These are phyloP conservation scores for Eutrema heterophyllum DNA, from an alignment of 345 rosid species.

Conservation along the genomic window DNA sequence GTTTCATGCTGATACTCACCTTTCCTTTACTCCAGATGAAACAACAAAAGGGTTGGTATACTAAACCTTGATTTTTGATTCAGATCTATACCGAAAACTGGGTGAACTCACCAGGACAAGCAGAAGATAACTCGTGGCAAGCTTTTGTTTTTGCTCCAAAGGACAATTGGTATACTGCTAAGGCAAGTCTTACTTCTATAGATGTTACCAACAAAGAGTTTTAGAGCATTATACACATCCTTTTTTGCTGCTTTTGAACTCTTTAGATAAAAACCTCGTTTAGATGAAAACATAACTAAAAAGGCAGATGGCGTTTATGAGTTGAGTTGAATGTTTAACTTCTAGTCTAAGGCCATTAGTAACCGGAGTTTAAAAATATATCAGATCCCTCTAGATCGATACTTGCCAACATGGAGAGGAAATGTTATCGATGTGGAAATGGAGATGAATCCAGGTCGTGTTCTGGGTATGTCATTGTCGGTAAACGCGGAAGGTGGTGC, in stretches of 20 bases:
- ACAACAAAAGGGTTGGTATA: background rate
- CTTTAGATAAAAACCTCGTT: background rate
- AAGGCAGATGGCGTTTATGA: background rate
- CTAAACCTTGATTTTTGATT: constrained; percentile 23
- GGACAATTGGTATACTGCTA: constrained; percentile 71
- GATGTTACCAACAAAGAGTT: background rate
- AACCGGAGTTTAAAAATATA: background rate
- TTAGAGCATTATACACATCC: background rate
- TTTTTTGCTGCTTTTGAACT: background rate
- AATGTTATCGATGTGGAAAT: constrained; percentile 66
- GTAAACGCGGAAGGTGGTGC: constrained; percentile 85
- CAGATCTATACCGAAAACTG: constrained; percentile 97
- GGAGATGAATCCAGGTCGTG: constrained; percentile 90
- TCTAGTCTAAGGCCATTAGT: background rate
- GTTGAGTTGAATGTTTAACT: background rate
- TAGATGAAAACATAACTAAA: background rate
- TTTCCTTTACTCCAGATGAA: background rate
- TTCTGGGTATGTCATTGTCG: constrained; percentile 82
- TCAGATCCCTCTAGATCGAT: constrained; percentile 77
- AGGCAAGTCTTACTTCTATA: constrained; percentile 42
- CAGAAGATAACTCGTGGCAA: constrained; percentile 98
- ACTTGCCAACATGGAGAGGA: constrained; percentile 95
- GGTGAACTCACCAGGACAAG: constrained; percentile 93
- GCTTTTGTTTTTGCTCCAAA: constrained; percentile 75
- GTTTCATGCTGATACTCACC: constrained; percentile 27